Conservation (phyloP, 805 yeast species). For the Huiozyma sinensis region DNA sequence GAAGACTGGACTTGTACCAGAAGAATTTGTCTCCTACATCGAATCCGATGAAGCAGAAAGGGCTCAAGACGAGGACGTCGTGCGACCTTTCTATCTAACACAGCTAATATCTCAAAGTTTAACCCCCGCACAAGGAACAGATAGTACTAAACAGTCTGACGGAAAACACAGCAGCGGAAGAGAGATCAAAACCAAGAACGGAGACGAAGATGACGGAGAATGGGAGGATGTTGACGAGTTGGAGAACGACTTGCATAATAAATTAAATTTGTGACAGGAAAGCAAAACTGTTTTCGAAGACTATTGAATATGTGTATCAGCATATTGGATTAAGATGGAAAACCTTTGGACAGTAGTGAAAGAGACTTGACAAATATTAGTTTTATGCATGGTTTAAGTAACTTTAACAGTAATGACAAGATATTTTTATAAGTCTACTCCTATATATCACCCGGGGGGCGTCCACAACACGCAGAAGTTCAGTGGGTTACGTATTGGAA, state of each 20-base stretch:
- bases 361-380: too few relatives aligned
- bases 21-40: slow-evolving; percentile 68
- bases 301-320: not conserved
- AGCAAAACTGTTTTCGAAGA: not conserved
- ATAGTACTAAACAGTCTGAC: slow-evolving; percentile 13
- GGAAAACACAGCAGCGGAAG: slow-evolving; percentile 18
- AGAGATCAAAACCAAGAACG: slow-evolving; percentile 6
- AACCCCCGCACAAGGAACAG: slow-evolving; percentile 7
- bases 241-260: slow-evolving; percentile 24
- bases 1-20: slow-evolving; percentile 83
- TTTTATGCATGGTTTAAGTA: too few relatives aligned
- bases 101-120: slow-evolving; percentile 24
- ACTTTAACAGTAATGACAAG: too few relatives aligned
- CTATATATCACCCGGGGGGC: too few relatives aligned
- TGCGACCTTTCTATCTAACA: slow-evolving; percentile 40
- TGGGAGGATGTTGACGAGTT: slow-evolving; percentile 33
- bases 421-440: too few relatives aligned
- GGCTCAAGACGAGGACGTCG: slow-evolving; percentile 13
- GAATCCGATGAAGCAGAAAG: slow-evolving; percentile 1
- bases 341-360: too few relatives aligned
- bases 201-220: slow-evolving; percentile 16
- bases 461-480: too few relatives aligned
- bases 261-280: slow-evolving; percentile 19
- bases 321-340: too few relatives aligned
- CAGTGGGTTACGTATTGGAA: too few relatives aligned